A percentile compares a stretch with the other conserved stretches of the same genome.
phyloP scores from a whole-genome alignment of 805 yeast species.

The Metschnikowia similis region DNA sequence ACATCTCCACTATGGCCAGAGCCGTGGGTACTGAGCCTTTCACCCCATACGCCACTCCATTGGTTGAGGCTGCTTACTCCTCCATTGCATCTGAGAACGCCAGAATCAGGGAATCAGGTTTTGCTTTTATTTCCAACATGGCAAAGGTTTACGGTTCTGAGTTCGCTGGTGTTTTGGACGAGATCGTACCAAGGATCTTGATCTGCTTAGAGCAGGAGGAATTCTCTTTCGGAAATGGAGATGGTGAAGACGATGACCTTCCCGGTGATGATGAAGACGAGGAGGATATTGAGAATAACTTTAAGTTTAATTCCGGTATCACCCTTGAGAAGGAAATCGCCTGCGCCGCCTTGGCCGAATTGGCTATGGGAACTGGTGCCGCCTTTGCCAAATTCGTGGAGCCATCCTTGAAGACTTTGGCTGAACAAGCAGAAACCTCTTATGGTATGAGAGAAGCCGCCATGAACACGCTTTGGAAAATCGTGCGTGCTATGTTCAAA shows the following conservation, averaged over 20 bases:
- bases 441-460: constrained; percentile 92
- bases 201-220: constrained; percentile 85
- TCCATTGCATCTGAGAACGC: constrained; percentile 74
- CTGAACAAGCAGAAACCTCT: constrained; percentile 75
- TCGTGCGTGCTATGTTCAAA: constrained; percentile 64
- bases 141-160: constrained; percentile 93
- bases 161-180: constrained; percentile 79
- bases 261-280: constrained; percentile 41
- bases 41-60: constrained; percentile 78
- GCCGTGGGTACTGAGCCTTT: constrained; percentile 94
- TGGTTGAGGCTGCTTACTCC: constrained; percentile 81
- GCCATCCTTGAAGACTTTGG: constrained; percentile 56
- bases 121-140: constrained; percentile 87
- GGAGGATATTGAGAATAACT: constrained; percentile 63
- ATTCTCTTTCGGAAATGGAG: constrained; percentile 59
- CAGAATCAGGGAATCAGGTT: constrained; percentile 91
- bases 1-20: constrained; percentile 89
- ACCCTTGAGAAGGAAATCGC: constrained; percentile 95
- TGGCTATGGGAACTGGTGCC: constrained; percentile 82
- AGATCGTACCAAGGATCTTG: constrained; percentile 78
- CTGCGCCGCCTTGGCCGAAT: constrained; percentile 82
- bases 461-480: constrained; percentile 75
- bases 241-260: constrained; percentile 46
- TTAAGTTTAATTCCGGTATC: constrained; percentile 89
- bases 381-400: constrained; percentile 77